Evolutionary conservation across 2,329 filamentous ascomycete species (phyloP).

Genomic region (Colletotrichum orbiculare): DNA sequence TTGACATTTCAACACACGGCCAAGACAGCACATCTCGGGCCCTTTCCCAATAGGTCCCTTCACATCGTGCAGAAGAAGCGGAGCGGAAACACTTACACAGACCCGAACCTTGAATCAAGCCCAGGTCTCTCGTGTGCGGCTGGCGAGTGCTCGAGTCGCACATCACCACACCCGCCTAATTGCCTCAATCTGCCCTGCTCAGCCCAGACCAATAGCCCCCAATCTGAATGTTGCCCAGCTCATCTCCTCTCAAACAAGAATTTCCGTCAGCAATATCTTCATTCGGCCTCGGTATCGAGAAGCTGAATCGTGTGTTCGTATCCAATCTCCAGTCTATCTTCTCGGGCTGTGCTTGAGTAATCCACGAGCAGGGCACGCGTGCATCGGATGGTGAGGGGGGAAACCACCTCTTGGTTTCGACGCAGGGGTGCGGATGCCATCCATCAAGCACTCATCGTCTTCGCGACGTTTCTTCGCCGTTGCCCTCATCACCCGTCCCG

Average conservation of each 20-base stretch:
- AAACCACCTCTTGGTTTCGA: not conserved
- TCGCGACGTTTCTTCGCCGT: too few species aligned
- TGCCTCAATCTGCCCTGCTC: not conserved
- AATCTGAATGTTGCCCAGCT: not conserved
- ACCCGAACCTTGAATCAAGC: slow-evolving; percentile 3
- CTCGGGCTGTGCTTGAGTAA: slow-evolving; percentile 1
- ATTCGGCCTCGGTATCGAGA: slow-evolving; percentile 8
- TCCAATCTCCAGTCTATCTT: not conserved
- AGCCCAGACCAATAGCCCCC: not conserved
- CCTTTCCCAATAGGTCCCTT: not conserved
- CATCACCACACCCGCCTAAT: not conserved
- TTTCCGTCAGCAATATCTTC: slow-evolving; percentile 1
- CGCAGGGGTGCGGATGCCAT: not conserved
- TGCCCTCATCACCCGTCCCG: not conserved
- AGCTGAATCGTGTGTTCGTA: not conserved
- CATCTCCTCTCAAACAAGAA: not conserved
- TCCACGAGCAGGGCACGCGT: not conserved
- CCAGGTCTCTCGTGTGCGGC: slow-evolving; percentile 1
- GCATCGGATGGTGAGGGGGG: not conserved
- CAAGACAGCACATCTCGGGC: not conserved
- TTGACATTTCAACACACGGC: slow-evolving; percentile 13
- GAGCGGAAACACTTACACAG: slow-evolving; percentile 14
- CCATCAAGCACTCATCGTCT: too few species aligned
- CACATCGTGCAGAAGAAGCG: not conserved
- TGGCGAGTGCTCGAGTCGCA: not conserved